A percentile compares a stretch with the other conserved stretches of the same genome.
Conservation (phyloP, 1,284 basidiomycete species). For the Fomes fomentarius region DNA sequence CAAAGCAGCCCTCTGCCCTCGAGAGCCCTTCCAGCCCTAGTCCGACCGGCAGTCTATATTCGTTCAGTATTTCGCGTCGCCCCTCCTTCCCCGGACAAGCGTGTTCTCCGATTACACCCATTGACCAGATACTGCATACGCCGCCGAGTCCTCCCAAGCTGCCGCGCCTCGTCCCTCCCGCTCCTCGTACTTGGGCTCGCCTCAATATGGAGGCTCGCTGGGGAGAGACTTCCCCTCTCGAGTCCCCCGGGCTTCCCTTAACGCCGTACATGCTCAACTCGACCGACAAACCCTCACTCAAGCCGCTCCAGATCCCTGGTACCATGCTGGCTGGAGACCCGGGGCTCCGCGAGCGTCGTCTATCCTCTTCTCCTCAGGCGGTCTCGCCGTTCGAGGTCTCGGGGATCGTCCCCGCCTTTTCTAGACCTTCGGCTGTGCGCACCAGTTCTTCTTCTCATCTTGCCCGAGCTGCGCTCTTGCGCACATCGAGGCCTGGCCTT, state of each 20-base stretch:
- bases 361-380: slow-evolving; percentile 6
- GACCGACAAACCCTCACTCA: slow-evolving; percentile 7
- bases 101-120: slow-evolving; percentile 30
- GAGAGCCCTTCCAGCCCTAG: slow-evolving; percentile 8
- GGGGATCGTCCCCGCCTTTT: not conserved
- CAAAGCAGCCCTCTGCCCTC: not conserved
- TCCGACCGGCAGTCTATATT: not conserved
- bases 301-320: slow-evolving; percentile 15
- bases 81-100: slow-evolving; percentile 2
- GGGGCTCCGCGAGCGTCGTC: not conserved
- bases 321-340: not conserved
- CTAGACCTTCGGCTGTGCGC: not conserved
- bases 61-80: slow-evolving; percentile 7
- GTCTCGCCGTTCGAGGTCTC: slow-evolving; percentile 12
- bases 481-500: slow-evolving; percentile 5
- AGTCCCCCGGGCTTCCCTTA: slow-evolving; percentile 5
- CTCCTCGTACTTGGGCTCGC: slow-evolving; percentile 17
- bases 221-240: slow-evolving; percentile 9
- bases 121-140: slow-evolving; percentile 35
- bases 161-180: slow-evolving; percentile 20
- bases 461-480: slow-evolving; percentile 10
- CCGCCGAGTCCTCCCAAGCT: slow-evolving; percentile 31
- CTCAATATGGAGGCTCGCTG: slow-evolving; percentile 11
- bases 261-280: slow-evolving; percentile 14
- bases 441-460: slow-evolving; percentile 13